These are phyloP conservation scores for Syncephalastrum contaminatum DNA, from an alignment of 371 early-diverging fungal species.

Conservation along the genomic window DNA sequence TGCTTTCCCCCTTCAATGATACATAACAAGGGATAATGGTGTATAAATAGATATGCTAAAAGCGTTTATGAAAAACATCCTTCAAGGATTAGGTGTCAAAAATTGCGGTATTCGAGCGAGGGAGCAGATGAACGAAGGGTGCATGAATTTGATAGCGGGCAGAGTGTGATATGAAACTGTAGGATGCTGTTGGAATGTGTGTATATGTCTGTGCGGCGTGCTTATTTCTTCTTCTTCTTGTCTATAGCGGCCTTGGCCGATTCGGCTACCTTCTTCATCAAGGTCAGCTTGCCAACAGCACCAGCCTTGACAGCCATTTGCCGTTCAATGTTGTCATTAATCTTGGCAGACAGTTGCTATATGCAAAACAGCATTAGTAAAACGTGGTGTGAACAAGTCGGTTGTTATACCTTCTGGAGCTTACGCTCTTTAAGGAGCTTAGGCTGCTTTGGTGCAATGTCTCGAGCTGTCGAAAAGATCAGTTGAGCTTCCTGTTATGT, in stretches of 20 bases:
- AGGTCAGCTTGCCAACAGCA: slow-evolving; percentile 69
- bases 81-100: background rate
- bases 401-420: slow-evolving; percentile 53
- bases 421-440: slow-evolving; percentile 53
- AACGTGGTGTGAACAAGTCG: too few relatives aligned
- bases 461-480: slow-evolving; percentile 35
- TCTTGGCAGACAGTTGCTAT: slow-evolving; percentile 61
- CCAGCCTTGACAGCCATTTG: slow-evolving; percentile 70
- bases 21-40: background rate
- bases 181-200: too few relatives aligned
- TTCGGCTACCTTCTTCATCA: slow-evolving; percentile 65
- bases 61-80: background rate
- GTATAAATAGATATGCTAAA: slow-evolving; percentile 5
- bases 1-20: slow-evolving; percentile 7
- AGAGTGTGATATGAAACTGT: too few relatives aligned
- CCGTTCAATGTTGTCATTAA: slow-evolving; percentile 63
- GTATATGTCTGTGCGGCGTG: background rate
- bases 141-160: too few relatives aligned
- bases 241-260: slow-evolving; percentile 32
- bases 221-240: slow-evolving; percentile 29
- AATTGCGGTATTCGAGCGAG: too few relatives aligned
- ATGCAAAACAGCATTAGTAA: background rate
- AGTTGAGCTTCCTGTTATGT: background rate
- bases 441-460: slow-evolving; percentile 60
- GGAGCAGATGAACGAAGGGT: too few relatives aligned